Evolutionary conservation across 78 protist species (phyloP).

Genomic region (Dictyostelium discoideum): DNA sequence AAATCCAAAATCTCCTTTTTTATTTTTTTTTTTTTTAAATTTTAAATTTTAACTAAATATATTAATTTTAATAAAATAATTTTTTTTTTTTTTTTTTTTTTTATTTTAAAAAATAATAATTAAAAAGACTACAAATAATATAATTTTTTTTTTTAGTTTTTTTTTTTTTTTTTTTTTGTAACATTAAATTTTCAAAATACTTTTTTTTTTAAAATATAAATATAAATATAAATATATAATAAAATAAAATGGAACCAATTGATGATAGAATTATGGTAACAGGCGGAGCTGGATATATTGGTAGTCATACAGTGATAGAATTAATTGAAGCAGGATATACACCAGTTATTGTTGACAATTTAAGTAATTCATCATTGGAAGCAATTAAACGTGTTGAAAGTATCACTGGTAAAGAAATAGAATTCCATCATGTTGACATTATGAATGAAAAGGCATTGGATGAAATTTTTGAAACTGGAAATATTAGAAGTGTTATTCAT

Average conservation of each 20-base stretch:
- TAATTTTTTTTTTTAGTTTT: not conserved
- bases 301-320: constrained; percentile 94
- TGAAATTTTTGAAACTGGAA: constrained; percentile 50
- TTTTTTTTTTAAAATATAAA: not conserved
- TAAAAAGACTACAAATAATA: not conserved
- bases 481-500: constrained; percentile 88
- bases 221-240: not conserved
- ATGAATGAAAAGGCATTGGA: constrained; percentile 76
- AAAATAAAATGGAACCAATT: constrained; percentile 66
- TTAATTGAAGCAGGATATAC: constrained; percentile 88
- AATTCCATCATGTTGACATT: constrained; percentile 83
- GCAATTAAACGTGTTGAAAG: constrained; percentile 84
- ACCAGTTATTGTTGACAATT: constrained; percentile 95
- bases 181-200: not conserved
- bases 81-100: not conserved
- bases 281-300: constrained; percentile 99
- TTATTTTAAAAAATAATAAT: not conserved
- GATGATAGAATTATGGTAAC: constrained; percentile 85
- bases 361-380: constrained; percentile 82
- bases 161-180: not conserved
- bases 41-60: not conserved
- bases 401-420: constrained; percentile 85
- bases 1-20: too few relatives aligned
- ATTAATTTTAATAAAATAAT: not conserved
- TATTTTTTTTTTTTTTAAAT: not conserved